phyloP scores from a whole-genome alignment of 208 protist species.

The Leishmania gerbilli region DNA sequence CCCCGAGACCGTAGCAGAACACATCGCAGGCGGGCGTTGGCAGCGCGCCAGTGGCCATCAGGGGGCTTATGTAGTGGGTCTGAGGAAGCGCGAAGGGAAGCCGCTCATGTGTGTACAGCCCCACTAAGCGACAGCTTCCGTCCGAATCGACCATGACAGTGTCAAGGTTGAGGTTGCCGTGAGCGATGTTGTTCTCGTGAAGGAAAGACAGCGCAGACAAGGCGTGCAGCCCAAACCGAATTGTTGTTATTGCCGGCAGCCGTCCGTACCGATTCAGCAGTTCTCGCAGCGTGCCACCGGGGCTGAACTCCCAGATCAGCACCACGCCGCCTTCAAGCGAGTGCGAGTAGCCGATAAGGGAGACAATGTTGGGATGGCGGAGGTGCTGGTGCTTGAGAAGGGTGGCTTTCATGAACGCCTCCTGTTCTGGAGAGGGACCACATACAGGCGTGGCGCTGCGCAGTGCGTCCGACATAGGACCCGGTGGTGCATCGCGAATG shows the following conservation, averaged over 20 bases:
- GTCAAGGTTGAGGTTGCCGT: slow-evolving; percentile 65
- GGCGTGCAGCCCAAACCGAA: slow-evolving; percentile 53
- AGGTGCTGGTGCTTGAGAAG: not conserved
- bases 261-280: slow-evolving; percentile 22
- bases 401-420: not conserved
- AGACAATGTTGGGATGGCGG: slow-evolving; percentile 19
- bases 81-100: slow-evolving; percentile 29
- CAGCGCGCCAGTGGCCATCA: slow-evolving; percentile 49
- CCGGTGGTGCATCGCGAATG: slow-evolving; percentile 4
- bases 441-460: slow-evolving; percentile 19
- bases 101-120: slow-evolving; percentile 36
- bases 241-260: slow-evolving; percentile 13
- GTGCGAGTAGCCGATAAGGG: slow-evolving; percentile 9
- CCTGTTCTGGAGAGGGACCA: not conserved
- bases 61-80: slow-evolving; percentile 74
- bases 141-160: slow-evolving; percentile 63
- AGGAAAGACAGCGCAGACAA: slow-evolving; percentile 58
- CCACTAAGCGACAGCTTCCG: slow-evolving; percentile 62
- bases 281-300: slow-evolving; percentile 43
- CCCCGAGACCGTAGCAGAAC: slow-evolving; percentile 62
- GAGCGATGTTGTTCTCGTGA: slow-evolving; percentile 49
- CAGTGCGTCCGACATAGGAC: slow-evolving; percentile 16
- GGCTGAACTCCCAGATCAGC: slow-evolving; percentile 41
- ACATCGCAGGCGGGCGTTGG: slow-evolving; percentile 58
- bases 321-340: slow-evolving; percentile 13